Conservation (phyloP, 805 yeast species). For the Yamadazyma sp. region DNA sequence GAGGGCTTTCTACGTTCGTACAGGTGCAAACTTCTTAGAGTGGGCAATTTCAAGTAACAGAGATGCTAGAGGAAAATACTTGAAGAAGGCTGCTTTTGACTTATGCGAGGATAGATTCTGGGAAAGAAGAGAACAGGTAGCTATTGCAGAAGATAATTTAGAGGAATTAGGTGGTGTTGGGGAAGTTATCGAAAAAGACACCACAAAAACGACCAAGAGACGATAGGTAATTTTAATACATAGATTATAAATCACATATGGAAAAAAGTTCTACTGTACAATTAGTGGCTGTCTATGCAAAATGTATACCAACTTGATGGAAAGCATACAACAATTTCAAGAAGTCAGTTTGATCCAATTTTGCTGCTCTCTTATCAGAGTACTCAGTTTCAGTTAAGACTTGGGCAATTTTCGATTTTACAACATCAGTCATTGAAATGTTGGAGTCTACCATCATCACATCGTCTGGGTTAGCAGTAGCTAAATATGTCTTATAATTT, state of each 20-base stretch:
- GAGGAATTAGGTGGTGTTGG: conserved; percentile 93
- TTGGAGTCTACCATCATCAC: conserved; percentile 41
- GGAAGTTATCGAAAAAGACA: conserved; percentile 77
- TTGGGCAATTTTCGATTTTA: conserved; percentile 66
- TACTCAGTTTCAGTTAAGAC: conserved; percentile 80
- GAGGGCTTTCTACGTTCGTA: conserved; percentile 80
- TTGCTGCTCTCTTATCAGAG: conserved; percentile 85
- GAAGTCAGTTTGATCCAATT: conserved; percentile 94
- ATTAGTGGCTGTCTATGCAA: conserved; percentile 52
- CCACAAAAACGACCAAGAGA: conserved; percentile 50
- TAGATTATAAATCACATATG: no score
- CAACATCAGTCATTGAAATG: conserved; percentile 44
- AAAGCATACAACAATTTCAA: conserved; percentile 82
- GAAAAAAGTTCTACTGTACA: neutral
- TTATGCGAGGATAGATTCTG: conserved; percentile 95
- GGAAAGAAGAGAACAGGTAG: conserved; percentile 94
- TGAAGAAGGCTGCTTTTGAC: conserved; percentile 87
- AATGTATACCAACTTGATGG: conserved; percentile 96
- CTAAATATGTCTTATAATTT: conserved; percentile 79
- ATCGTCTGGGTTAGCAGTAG: conserved; percentile 48
- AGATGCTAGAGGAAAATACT: conserved; percentile 84
- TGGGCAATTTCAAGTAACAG: conserved; percentile 90
- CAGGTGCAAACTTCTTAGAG: conserved; percentile 83
- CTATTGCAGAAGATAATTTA: conserved; percentile 81
- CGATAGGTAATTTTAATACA: conserved; percentile 41